Evolutionary conservation across 345 rosid genomes (phyloP).

Genomic region (Aurinia saxatilis): DNA sequence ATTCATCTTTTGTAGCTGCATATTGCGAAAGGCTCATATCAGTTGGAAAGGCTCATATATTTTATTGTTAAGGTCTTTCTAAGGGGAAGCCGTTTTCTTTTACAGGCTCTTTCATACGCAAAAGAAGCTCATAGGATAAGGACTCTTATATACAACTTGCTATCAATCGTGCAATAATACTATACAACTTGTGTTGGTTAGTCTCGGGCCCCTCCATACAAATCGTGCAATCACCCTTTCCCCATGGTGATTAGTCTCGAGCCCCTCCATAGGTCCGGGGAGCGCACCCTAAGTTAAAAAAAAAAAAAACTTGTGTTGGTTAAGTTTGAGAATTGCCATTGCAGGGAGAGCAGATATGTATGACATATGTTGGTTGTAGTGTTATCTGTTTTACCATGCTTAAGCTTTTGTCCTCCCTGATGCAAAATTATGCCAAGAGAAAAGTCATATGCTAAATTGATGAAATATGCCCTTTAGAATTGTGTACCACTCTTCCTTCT

Average conservation of each 20-base stretch:
- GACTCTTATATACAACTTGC: slow-evolving; percentile 60
- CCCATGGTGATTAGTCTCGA: too few relatives aligned
- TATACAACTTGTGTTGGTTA: slow-evolving; percentile 55
- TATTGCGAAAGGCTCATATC: slow-evolving; percentile 55
- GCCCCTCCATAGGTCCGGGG: too few relatives aligned
- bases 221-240: too few relatives aligned
- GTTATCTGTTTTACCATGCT: not conserved
- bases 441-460: slow-evolving; percentile 8
- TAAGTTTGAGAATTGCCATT: slow-evolving; percentile 42
- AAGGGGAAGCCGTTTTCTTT: not conserved
- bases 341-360: slow-evolving; percentile 67
- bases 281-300: too few relatives aligned
- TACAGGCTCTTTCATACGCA: slow-evolving; percentile 77
- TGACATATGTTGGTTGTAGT: not conserved
- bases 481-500: slow-evolving; percentile 1
- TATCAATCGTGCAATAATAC: slow-evolving; percentile 59
- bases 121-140: slow-evolving; percentile 71
- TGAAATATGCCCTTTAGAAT: slow-evolving; percentile 5
- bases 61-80: slow-evolving; percentile 17
- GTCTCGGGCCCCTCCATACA: too few relatives aligned
- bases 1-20: slow-evolving; percentile 60
- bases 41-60: too few relatives aligned
- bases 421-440: slow-evolving; percentile 1
- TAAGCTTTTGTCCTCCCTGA: slow-evolving; percentile 4
- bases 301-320: too few relatives aligned